Base-by-base conservation (phyloP, 768 basidiomycete genomes). In the Suillus luteus region DNA sequence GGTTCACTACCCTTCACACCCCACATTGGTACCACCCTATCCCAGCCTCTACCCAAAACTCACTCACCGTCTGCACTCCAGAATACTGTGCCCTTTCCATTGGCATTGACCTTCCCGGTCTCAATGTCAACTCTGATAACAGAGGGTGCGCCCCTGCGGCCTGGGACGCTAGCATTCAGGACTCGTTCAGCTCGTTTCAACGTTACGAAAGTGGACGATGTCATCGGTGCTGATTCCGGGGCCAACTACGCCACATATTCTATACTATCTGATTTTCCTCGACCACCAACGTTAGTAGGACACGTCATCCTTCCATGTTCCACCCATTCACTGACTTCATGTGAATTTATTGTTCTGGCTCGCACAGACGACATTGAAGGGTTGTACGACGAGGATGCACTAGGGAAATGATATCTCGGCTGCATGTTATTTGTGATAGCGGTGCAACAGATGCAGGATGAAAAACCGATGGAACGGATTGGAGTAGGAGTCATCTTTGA, bases 151-250 rank as follows among this genome's bases (percentile, higher is more conserved):
- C 41, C 59, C n/a, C 17, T 43, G 11, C 62, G 63, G 27, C 66
- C 66, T 1, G 71, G 71, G 4, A 67, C 71, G n/a, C 69, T 72
- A 55, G n/a, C 72, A 55, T 72, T 72, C 58, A 67, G 66, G 5
- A 72, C 71, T 17, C 67, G 59, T 14, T 64, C 63, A 8, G 61
- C 67, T 7, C 19, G 22, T 14, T 67, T 72, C 22, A 46, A 19
- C 35, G 67, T 67, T 15, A 31, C 17, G 19, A 65, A 17, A 27
- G 14, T 64, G 37, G 60, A 62, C 11, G 38, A 43, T 31, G 43
- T 11, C 7, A 22, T 49, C 2, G 51, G 40, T n/a, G 40, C n/a
- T 15, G 27, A 55, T 22, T 19, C 54, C 7, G n/a, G 14, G 6
- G 60, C 5, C 35, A 46, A 14, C 38, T 61, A 2, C 46, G 69